These are phyloP conservation scores for Cercophora newfieldiana DNA, from an alignment of 495 filamentous ascomycete species.

Conservation along the genomic window DNA sequence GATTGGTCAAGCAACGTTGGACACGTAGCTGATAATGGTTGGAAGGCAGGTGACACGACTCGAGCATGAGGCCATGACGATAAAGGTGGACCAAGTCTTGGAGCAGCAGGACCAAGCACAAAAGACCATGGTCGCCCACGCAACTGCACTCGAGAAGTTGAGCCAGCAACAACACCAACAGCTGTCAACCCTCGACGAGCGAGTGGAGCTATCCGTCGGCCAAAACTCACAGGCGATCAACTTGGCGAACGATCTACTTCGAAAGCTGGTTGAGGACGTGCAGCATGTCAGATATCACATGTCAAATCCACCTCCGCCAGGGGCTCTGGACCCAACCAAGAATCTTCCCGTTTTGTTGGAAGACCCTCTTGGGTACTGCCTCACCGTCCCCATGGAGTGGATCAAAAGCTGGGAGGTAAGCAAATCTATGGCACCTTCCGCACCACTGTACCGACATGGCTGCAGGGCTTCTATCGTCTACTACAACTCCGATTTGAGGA, in stretches of 20 bases:
- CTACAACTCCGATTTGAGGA: background rate
- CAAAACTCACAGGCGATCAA: background rate
- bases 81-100: background rate
- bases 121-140: background rate
- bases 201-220: background rate
- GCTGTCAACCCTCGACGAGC: background rate
- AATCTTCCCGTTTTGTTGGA: background rate
- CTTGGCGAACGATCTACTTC: background rate
- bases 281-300: conserved; percentile 7
- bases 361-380: background rate
- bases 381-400: conserved; percentile 3
- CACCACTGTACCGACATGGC: background rate
- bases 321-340: conserved; percentile 1
- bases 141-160: background rate
- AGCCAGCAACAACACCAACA: background rate
- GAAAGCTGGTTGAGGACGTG: conserved; percentile 1
- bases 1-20: background rate
- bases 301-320: background rate
- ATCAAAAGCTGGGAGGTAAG: background rate
- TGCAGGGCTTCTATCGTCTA: background rate
- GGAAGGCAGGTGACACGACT: background rate
- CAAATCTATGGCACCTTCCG: background rate
- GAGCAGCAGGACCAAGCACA: background rate
- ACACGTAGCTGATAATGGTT: background rate
- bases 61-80: background rate